These are phyloP conservation scores for Sclerospora graminicola DNA, from an alignment of 352 stramenopile species.

Conservation along the genomic window DNA sequence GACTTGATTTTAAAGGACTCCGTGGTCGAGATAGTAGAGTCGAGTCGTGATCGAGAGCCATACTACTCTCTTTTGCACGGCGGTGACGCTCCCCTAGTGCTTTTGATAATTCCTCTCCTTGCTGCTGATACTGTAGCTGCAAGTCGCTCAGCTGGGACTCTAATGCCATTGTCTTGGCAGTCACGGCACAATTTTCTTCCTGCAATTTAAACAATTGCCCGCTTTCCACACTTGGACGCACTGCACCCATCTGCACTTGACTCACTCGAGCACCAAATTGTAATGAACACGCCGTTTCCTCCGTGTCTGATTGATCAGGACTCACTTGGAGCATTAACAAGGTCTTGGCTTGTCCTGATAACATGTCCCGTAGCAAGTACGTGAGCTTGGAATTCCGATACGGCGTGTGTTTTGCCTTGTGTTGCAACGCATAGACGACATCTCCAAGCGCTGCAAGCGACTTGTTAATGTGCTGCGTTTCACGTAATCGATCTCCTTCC, in stretches of 20 bases:
- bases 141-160: constrained; percentile 28
- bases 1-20: constrained; percentile 37
- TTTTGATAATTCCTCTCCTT: constrained; percentile 36
- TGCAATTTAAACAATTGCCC: constrained; percentile 62
- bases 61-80: constrained; percentile 12
- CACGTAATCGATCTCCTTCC: constrained; percentile 84
- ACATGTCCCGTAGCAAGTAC: constrained; percentile 88
- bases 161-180: constrained; percentile 20
- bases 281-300: constrained; percentile 87
- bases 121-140: constrained; percentile 37
- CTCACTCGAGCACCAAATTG: constrained; percentile 86
- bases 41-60: constrained; percentile 3
- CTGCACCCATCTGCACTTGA: constrained; percentile 81
- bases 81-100: constrained; percentile 25
- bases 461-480: constrained; percentile 99
- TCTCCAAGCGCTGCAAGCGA: constrained; percentile 94
- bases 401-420: constrained; percentile 89
- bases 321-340: constrained; percentile 89
- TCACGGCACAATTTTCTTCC: constrained; percentile 46
- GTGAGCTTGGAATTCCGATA: constrained; percentile 95
- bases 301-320: constrained; percentile 59
- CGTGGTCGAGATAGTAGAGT: constrained; percentile 11
- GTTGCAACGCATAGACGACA: constrained; percentile 91
- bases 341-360: constrained; percentile 86
- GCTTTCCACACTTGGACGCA: constrained; percentile 72